Percentiles rank a stretch among this genome's conserved stretches.
phyloP scores from a whole-genome alignment of 345 rosid species.

The Nephelium lappaceum region DNA sequence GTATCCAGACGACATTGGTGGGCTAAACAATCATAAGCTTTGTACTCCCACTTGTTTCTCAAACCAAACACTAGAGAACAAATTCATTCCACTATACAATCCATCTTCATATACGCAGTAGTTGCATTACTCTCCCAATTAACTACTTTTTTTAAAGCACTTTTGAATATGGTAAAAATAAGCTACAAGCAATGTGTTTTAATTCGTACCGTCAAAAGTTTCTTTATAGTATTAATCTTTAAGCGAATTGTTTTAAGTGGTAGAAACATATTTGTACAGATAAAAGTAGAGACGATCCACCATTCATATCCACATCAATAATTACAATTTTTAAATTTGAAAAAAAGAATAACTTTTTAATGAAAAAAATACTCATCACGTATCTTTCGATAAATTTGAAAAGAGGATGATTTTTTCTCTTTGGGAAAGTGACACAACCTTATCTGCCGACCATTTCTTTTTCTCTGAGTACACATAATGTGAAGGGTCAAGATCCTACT shows the following conservation, averaged over 20 bases:
- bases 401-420: not conserved
- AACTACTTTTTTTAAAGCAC: too few species aligned
- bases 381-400: too few species aligned
- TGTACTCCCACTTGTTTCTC: not conserved
- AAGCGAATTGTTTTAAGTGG: not conserved
- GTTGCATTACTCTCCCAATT: not conserved
- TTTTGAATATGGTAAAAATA: too few species aligned
- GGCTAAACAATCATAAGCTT: slow-evolving; percentile 17
- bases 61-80: not conserved
- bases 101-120: not conserved
- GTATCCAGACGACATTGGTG: slow-evolving; percentile 11
- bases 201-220: too few species aligned
- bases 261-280: too few species aligned
- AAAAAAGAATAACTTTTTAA: too few species aligned
- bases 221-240: not conserved
- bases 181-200: too few species aligned
- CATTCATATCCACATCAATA: too few species aligned
- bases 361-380: too few species aligned
- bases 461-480: not conserved
- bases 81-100: too few species aligned
- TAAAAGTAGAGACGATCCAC: too few species aligned
- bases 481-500: not conserved
- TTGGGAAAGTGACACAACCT: not conserved
- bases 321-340: too few species aligned
- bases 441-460: slow-evolving; percentile 17